phyloP scores from a whole-genome alignment of 768 basidiomycete genomes.

The Inosperma sp. region DNA sequence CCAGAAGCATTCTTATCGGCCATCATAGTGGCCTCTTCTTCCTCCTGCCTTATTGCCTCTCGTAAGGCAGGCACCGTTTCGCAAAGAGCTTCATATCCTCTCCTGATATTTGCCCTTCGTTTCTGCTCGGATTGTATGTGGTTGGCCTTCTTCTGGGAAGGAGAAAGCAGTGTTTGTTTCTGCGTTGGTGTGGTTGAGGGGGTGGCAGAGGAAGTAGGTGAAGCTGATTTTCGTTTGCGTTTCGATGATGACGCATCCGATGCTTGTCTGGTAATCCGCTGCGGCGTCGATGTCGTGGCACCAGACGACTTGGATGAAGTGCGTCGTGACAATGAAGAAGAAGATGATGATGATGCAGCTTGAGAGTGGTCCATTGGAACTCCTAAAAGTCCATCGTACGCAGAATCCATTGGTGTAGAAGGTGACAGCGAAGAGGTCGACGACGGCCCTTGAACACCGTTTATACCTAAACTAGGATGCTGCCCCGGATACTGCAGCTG shows the following conservation, averaged over 20 bases:
- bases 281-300: background rate
- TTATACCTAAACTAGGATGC: background rate
- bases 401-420: background rate
- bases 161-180: constrained; percentile 58
- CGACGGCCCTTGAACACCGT: background rate
- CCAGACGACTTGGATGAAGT: background rate
- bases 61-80: constrained; percentile 75
- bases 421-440: background rate
- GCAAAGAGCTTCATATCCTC: constrained; percentile 86
- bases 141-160: constrained; percentile 88
- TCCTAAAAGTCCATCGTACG: background rate
- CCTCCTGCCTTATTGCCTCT: constrained; percentile 77
- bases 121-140: constrained; percentile 95
- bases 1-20: too few relatives aligned
- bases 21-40: constrained; percentile 40
- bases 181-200: constrained; percentile 11
- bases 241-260: background rate
- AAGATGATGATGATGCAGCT: constrained; percentile 12
- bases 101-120: constrained; percentile 83
- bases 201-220: constrained; percentile 8
- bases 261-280: constrained; percentile 2
- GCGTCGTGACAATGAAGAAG: constrained; percentile 9
- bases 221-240: background rate
- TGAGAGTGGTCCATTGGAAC: background rate
- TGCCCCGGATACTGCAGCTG: too few relatives aligned